Percentiles rank a stretch among this genome's conserved stretches.
Evolutionary conservation across 768 basidiomycete genomes (phyloP).

Genomic region (Ramaria sp.): DNA sequence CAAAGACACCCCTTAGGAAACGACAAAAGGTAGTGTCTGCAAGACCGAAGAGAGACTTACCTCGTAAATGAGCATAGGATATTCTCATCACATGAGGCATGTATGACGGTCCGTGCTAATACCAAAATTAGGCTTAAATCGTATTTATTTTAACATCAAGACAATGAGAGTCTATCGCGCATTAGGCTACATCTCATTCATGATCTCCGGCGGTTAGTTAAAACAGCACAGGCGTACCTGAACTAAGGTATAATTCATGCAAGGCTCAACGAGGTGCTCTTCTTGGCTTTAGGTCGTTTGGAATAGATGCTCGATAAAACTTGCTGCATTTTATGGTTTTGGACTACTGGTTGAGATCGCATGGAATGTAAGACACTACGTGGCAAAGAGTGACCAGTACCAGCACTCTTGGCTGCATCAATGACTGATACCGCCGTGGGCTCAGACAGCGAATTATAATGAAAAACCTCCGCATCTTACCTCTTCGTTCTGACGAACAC

Average conservation of each 20-base stretch:
- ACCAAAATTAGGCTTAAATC: too few relatives aligned
- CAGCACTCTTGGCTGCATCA: conserved; percentile 21
- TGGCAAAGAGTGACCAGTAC: conserved; percentile 24
- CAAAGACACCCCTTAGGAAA: background rate
- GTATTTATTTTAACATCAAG: too few relatives aligned
- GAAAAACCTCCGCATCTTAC: background rate
- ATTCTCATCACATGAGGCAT: too few relatives aligned
- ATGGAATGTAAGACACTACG: conserved; percentile 23
- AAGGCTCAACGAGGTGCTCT: conserved; percentile 26
- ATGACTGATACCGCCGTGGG: conserved; percentile 23
- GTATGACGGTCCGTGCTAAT: too few relatives aligned
- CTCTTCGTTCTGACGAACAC: conserved; percentile 19
- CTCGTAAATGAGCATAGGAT: background rate
- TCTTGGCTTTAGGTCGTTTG: conserved; percentile 18
- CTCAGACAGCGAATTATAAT: background rate
- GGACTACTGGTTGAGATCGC: conserved; percentile 20
- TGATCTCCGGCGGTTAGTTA: background rate
- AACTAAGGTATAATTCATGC: conserved; percentile 26
- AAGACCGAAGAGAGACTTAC: conserved; percentile 1
- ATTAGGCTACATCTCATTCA: conserved; percentile 16
- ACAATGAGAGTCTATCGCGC: conserved; percentile 15
- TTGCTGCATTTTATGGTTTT: conserved; percentile 17
- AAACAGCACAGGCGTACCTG: conserved; percentile 13
- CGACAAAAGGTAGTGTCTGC: background rate
- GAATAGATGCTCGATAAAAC: background rate